A percentile compares a stretch with the other conserved stretches of the same genome.
Conservation (phyloP, 2,329 filamentous ascomycete species). For the Helicocarpus griseus region DNA sequence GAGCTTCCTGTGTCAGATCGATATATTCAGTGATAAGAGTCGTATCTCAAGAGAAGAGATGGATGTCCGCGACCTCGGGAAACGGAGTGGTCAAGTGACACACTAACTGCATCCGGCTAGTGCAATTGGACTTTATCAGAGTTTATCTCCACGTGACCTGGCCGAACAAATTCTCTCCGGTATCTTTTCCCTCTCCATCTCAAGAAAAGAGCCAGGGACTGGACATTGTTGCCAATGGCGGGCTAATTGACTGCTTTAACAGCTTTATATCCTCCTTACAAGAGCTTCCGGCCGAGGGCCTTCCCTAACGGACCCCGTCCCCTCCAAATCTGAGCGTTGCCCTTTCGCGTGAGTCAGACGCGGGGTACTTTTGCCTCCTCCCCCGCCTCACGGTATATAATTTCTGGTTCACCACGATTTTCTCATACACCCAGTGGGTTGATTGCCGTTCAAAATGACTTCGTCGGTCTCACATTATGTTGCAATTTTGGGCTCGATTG, state of each 20-base stretch:
- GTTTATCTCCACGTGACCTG: neutral
- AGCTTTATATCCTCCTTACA: neutral
- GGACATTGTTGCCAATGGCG: neutral
- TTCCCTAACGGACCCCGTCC: neutral
- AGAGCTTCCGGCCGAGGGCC: neutral
- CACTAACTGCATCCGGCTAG: no score
- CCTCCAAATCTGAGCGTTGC: neutral
- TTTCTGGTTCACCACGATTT: neutral
- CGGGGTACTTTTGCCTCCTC: neutral
- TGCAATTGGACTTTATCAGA: no score
- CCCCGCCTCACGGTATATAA: neutral
- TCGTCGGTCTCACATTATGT: slow-evolving; percentile 23
- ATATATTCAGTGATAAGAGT: no score
- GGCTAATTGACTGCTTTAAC: neutral
- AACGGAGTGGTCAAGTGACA: no score
- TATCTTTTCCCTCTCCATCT: neutral
- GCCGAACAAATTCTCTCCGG: neutral
- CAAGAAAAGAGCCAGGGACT: neutral
- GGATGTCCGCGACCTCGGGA: no score
- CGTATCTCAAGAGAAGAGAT: no score
- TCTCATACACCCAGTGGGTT: neutral
- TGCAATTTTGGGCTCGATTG: slow-evolving; percentile 32
- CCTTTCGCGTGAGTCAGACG: neutral
- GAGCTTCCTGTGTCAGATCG: no score
- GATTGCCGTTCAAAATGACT: slow-evolving; percentile 22